Evolutionary conservation across 441 rosid species (phyloP).

Genomic region (Gossypium davidsonii): DNA sequence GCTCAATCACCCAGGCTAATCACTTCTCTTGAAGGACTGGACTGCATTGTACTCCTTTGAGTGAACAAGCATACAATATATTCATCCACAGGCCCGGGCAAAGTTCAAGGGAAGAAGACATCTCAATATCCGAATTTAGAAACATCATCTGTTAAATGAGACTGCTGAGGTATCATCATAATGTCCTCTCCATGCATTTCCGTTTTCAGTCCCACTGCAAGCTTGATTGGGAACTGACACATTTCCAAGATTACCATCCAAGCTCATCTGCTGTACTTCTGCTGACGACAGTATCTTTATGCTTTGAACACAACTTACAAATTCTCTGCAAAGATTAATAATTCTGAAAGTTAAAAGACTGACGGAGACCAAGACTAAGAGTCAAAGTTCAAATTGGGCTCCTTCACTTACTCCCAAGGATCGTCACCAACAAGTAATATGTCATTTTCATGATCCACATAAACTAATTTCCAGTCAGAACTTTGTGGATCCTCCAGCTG

Average conservation of each 20-base stretch:
- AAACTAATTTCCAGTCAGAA: slow-evolving; percentile 90
- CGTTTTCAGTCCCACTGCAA: slow-evolving; percentile 79
- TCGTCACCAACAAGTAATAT: slow-evolving; percentile 92
- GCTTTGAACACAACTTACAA: slow-evolving; percentile 85
- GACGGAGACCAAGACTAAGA: neutral
- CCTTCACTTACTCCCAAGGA: slow-evolving; percentile 90
- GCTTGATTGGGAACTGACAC: slow-evolving; percentile 65
- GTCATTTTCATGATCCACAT: slow-evolving; percentile 86
- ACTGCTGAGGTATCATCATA: slow-evolving; percentile 77
- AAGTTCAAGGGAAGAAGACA: neutral
- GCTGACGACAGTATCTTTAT: slow-evolving; percentile 85
- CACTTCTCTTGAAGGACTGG: neutral
- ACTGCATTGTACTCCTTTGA: neutral
- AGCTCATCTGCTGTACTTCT: slow-evolving; percentile 95
- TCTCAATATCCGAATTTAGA: neutral
- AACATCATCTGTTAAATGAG: slow-evolving; percentile 61
- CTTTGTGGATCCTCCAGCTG: slow-evolving; percentile 88
- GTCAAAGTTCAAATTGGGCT: neutral
- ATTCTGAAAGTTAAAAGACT: neutral
- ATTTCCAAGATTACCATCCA: slow-evolving; percentile 76
- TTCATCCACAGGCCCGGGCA: neutral
- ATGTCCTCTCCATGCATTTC: slow-evolving; percentile 82
- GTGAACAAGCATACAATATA: neutral
- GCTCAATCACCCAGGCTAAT: neutral
- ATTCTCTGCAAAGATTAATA: slow-evolving; percentile 52